These are phyloP conservation scores for Ophiognomonia clavigignenti-juglandacearum DNA, from an alignment of 2,329 filamentous ascomycete species.

Conservation along the genomic window DNA sequence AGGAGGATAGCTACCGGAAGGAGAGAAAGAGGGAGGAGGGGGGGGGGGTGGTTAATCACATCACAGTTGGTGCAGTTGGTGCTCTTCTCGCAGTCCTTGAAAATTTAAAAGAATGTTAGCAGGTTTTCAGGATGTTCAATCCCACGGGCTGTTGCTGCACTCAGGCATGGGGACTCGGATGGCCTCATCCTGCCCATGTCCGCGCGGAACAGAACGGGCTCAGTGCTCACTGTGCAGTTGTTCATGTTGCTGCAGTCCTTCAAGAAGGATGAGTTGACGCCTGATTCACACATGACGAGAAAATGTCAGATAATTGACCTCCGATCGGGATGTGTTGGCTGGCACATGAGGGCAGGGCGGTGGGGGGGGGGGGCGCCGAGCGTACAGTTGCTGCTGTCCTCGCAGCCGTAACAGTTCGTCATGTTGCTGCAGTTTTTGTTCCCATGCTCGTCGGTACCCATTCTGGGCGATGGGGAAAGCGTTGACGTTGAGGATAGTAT, in stretches of 20 bases:
- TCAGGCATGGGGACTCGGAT: too few species aligned
- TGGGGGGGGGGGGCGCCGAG: not conserved
- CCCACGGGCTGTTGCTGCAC: too few species aligned
- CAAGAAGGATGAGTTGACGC: not conserved
- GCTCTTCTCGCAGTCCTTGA: not conserved
- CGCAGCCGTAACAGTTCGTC: slow-evolving; percentile 11
- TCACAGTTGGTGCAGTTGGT: slow-evolving; percentile 6
- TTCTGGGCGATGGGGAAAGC: not conserved
- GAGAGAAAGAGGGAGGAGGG: not conserved
- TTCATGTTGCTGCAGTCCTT: slow-evolving; percentile 10
- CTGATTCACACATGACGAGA: not conserved
- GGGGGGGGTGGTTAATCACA: not conserved
- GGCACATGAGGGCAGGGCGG: too few species aligned
- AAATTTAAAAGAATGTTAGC: too few species aligned
- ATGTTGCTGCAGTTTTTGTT: slow-evolving; percentile 14
- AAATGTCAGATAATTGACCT: too few species aligned
- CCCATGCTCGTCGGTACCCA: slow-evolving; percentile 3
- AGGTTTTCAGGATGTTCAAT: not conserved
- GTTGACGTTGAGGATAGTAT: not conserved
- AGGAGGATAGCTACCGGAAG: not conserved
- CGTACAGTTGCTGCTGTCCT: slow-evolving; percentile 14
- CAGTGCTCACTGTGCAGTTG: not conserved
- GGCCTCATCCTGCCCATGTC: too few species aligned
- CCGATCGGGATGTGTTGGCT: not conserved
- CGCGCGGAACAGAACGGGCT: too few species aligned